Conservation (phyloP, 225 moss, liverwort and hornwort species). For the Climacium dendroides region DNA sequence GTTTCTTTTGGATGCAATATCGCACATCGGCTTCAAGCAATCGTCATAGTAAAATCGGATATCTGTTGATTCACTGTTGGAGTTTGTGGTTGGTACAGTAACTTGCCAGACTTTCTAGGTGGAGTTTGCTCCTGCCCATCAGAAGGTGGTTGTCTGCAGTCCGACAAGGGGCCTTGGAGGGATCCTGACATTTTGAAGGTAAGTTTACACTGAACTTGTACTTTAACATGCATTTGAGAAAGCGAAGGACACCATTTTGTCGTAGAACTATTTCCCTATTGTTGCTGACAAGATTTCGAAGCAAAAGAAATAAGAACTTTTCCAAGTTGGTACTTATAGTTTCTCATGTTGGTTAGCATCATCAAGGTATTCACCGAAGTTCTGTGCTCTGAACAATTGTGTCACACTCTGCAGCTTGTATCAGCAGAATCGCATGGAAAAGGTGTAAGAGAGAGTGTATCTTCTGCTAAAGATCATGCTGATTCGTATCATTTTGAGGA, state of each 20-base stretch:
- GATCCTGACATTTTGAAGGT: conserved; percentile 44
- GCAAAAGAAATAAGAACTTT: background rate
- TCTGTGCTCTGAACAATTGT: background rate
- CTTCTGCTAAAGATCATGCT: background rate
- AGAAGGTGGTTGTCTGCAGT: conserved; percentile 49
- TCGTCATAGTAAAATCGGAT: background rate
- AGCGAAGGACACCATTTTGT: background rate
- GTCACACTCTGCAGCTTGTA: conserved; percentile 17
- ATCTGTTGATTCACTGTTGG: background rate
- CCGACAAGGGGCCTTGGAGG: conserved; percentile 57
- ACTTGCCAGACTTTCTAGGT: conserved; percentile 63
- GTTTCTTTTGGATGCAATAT: background rate
- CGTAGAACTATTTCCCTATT: background rate
- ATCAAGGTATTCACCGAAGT: background rate
- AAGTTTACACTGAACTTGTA: background rate
- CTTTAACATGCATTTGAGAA: background rate
- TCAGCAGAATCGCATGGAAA: conserved; percentile 7
- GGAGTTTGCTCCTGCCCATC: conserved; percentile 36
- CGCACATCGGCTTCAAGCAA: background rate
- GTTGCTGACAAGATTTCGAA: background rate
- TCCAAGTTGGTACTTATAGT: background rate
- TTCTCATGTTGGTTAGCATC: background rate
- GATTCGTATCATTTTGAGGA: background rate
- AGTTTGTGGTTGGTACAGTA: conserved; percentile 21
- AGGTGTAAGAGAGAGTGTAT: conserved; percentile 5